Conservation (phyloP, 495 filamentous ascomycete genomes). For the Hyphodiscus hymeniophilus region DNA sequence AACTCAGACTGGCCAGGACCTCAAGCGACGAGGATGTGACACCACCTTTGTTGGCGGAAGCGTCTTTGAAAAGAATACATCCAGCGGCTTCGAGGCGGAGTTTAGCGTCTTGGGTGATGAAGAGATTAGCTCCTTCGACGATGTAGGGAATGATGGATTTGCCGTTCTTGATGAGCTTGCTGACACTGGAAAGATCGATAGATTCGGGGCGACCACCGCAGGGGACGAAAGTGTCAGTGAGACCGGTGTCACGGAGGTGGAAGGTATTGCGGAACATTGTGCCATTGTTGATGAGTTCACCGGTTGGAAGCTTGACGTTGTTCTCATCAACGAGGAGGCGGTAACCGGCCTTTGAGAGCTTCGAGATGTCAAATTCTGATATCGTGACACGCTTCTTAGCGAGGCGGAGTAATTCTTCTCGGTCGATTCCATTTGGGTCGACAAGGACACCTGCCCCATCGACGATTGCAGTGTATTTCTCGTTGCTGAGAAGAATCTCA, state of each 20-base stretch:
- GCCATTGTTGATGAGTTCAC: constrained; percentile 83
- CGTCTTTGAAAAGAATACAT: constrained; percentile 93
- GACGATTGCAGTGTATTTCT: constrained; percentile 88
- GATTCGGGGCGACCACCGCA: constrained; percentile 96
- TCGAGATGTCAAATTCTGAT: constrained; percentile 72
- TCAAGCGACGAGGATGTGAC: constrained; percentile 98
- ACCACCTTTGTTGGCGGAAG: constrained; percentile 96
- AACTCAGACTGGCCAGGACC: constrained; percentile 86
- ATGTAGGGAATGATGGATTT: constrained; percentile 86
- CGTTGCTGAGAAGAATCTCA: constrained; percentile 90
- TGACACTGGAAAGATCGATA: constrained; percentile 81
- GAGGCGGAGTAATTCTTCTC: constrained; percentile 70
- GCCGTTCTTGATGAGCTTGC: constrained; percentile 76
- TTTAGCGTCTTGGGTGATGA: constrained; percentile 98
- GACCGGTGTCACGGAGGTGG: constrained; percentile 68
- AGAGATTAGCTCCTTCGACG: constrained; percentile 95
- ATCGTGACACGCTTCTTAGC: constrained; percentile 89
- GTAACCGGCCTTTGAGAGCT: constrained; percentile 82
- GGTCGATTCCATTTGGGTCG: constrained; percentile 83
- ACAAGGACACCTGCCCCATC: constrained; percentile 93
- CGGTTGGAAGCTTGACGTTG: constrained; percentile 75
- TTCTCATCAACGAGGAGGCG: constrained; percentile 88
- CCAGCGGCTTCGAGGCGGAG: constrained; percentile 88
- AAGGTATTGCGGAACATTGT: constrained; percentile 95
- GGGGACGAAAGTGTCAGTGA: constrained; percentile 87